These are phyloP conservation scores for Daldinia grandis DNA, from an alignment of 495 filamentous ascomycete genomes.

Conservation along the genomic window DNA sequence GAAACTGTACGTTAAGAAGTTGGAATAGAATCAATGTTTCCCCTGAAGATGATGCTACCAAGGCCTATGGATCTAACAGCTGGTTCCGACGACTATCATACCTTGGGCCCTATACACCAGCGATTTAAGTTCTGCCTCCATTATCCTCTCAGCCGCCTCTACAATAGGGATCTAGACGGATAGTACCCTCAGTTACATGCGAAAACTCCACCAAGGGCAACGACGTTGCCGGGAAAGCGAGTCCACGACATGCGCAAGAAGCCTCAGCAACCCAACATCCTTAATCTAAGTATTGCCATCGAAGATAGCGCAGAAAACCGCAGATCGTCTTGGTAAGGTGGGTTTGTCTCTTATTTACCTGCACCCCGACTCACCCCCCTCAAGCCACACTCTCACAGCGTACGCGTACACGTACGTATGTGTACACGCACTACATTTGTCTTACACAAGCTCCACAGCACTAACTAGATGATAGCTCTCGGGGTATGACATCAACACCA, in stretches of 20 bases:
- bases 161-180: constrained; percentile 54
- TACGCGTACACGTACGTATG: constrained; percentile 16
- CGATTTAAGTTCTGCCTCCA: constrained; percentile 61
- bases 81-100: constrained; percentile 63
- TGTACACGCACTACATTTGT: background rate
- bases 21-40: constrained; percentile 66
- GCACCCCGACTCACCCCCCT: constrained; percentile 37
- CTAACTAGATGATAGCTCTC: constrained; percentile 55
- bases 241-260: background rate
- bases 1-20: constrained; percentile 56
- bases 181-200: constrained; percentile 3
- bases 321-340: constrained; percentile 20
- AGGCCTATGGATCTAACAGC: constrained; percentile 64
- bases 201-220: background rate
- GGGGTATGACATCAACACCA: constrained; percentile 64
- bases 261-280: constrained; percentile 5
- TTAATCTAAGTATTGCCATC: constrained; percentile 9
- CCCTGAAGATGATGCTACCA: constrained; percentile 38
- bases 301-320: constrained; percentile 6
- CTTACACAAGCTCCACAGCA: constrained; percentile 36
- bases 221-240: constrained; percentile 11
- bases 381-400: constrained; percentile 1
- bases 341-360: background rate
- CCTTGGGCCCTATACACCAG: constrained; percentile 57
- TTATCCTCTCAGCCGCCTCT: constrained; percentile 60